These are phyloP conservation scores for Cyberlindnera xylosilytica DNA, from an alignment of 805 yeast genomes.

Conservation along the genomic window DNA sequence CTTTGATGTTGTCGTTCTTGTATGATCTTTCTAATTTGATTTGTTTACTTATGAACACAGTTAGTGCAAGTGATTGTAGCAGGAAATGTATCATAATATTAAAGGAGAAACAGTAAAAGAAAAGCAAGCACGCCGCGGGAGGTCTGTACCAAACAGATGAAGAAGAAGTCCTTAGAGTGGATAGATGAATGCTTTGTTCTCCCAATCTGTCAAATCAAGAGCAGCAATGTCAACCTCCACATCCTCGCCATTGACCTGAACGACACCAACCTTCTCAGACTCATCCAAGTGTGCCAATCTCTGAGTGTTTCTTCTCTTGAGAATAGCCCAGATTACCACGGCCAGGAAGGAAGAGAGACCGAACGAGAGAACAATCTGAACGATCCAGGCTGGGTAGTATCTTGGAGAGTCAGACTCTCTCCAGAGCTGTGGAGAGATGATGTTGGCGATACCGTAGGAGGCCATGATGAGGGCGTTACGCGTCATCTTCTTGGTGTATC, in stretches of 20 bases:
- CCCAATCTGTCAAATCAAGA: conserved; percentile 50
- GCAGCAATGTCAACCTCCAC: conserved; percentile 38
- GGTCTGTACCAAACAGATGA: not conserved
- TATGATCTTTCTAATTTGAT: no score
- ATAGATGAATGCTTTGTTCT: conserved; percentile 47
- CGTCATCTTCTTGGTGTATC: conserved; percentile 48
- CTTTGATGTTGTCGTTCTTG: not conserved
- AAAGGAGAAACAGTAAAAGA: no score
- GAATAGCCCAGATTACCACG: conserved; percentile 41
- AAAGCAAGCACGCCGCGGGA: no score
- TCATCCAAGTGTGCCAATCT: conserved; percentile 29
- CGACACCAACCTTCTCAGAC: conserved; percentile 27
- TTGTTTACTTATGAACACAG: no score
- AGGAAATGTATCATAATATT: no score
- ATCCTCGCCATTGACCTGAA: conserved; percentile 30
- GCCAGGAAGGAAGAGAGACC: conserved; percentile 42
- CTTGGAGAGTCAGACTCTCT: conserved; percentile 43
- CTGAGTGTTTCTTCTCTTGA: conserved; percentile 41
- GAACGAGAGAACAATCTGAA: conserved; percentile 53
- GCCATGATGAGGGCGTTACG: conserved; percentile 44
- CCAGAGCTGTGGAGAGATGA: conserved; percentile 59
- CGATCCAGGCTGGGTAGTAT: conserved; percentile 47
- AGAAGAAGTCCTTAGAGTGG: conserved; percentile 32
- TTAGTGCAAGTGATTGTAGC: no score
- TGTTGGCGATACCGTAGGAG: conserved; percentile 46